Base-by-base conservation (phyloP, 805 yeast species). In the Starmerella vaccinii region DNA sequence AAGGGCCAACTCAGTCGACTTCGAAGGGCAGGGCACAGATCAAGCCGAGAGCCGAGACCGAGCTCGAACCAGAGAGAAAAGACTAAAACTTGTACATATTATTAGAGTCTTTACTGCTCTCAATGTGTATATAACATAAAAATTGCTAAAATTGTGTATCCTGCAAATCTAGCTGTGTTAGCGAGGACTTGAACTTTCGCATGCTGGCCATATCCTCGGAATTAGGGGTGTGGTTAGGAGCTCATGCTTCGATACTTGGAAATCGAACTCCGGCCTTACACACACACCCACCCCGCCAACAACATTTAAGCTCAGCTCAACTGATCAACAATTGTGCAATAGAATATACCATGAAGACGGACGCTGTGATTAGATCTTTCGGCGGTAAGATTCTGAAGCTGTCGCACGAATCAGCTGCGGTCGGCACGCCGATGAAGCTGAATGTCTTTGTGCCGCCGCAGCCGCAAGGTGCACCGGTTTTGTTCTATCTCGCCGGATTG, bases 401-500 rank as follows among this genome's bases (percentile, higher is more conserved):
- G 37, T 67, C 80, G 24, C 98, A 90, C 65, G 73, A 76, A 23
- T 87, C 97, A 4, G 57, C 61, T 5, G 65, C 69, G 47, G 81
- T 90, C 9, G 70, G 74, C 21, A 82, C 94, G 50, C 65, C 73
- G 30, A 90, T 90, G 97, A 80, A 77, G 56, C 82, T 89, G 42
- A 92, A 90, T 60, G 76, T 90, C 40, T 90, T 78, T 60, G 66
- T 92, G 32, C 98, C 97, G 41, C 70, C 75, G 62, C 70, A 52
- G 73, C 72, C 59, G 66, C 59, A 47, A 3, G 67, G 66, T 32
- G 67, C 83, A 23, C 97, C 98, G 1, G 85, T 84, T 0, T 65
- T 90, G 54, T 66, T 84, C 56, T 90, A 81, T 62, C 73, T 90
- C 21, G 81, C 95, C 2, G 98, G 98, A 1, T 74, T 90, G 58